Conservation (phyloP, 1,284 basidiomycete genomes). For the Neolentinus lepideus region DNA sequence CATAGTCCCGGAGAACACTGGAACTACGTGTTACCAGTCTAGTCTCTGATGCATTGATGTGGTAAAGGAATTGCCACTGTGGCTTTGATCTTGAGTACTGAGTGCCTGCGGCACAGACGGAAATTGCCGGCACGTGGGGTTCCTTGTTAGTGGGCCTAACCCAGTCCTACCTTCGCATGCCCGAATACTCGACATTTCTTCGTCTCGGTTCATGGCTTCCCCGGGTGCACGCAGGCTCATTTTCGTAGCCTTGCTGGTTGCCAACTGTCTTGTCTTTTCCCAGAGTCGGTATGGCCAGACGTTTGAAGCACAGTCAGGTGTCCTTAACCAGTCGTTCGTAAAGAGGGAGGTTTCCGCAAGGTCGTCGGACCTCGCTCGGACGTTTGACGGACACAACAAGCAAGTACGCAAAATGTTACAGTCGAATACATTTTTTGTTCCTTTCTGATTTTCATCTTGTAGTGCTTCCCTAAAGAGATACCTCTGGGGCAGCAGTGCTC, state of each 20-base stretch:
- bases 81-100: no score
- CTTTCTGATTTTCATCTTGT: not conserved
- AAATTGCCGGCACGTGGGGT: no score
- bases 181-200: slow-evolving; percentile 2
- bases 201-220: slow-evolving; percentile 25
- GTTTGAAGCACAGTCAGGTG: not conserved
- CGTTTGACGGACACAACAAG: not conserved
- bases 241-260: slow-evolving; percentile 41
- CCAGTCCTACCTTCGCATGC: slow-evolving; percentile 1
- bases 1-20: no score
- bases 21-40: no score
- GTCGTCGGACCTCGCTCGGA: not conserved
- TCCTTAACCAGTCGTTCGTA: not conserved
- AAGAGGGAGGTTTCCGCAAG: not conserved
- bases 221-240: slow-evolving; percentile 33
- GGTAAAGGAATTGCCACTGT: no score
- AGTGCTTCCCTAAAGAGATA: slow-evolving; percentile 58
- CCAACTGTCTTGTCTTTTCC: slow-evolving; percentile 60
- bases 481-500: slow-evolving; percentile 53
- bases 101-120: no score
- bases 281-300: slow-evolving; percentile 39
- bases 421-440: not conserved
- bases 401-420: not conserved
- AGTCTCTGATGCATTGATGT: no score
- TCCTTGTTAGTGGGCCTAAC: no score